Percentiles rank a stretch among this genome's conserved stretches.
Conservation (phyloP, 139 green algal genomes). For the Ulvella scutata region DNA sequence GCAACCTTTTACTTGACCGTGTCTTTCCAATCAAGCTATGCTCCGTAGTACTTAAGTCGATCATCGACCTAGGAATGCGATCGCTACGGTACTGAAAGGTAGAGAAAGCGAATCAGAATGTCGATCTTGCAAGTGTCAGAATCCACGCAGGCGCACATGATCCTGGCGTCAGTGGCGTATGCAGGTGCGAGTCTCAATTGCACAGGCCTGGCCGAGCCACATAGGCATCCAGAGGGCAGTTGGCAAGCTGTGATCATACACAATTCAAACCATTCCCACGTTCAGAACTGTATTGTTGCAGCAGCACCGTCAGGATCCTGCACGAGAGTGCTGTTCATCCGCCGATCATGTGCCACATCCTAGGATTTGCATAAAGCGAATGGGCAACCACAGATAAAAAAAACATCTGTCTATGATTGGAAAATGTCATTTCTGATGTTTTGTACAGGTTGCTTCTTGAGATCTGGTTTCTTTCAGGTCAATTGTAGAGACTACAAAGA, state of each 20-base stretch:
- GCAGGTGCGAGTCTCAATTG: background rate
- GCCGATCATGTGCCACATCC: too few species aligned
- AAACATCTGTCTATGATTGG: too few species aligned
- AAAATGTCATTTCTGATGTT: too few species aligned
- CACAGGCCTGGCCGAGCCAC: background rate
- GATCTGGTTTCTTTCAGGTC: too few species aligned
- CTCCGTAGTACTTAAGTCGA: background rate
- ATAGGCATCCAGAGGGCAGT: background rate
- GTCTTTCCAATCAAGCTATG: background rate
- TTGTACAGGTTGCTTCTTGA: too few species aligned
- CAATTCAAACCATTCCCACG: background rate
- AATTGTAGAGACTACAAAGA: too few species aligned
- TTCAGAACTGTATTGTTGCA: background rate
- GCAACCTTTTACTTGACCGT: background rate
- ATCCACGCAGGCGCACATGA: background rate
- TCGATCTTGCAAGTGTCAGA: background rate
- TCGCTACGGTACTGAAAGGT: too few species aligned
- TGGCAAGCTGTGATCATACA: background rate
- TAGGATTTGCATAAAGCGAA: too few species aligned
- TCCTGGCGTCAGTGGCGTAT: background rate
- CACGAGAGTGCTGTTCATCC: background rate
- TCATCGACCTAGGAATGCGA: too few species aligned
- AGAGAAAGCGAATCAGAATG: too few species aligned
- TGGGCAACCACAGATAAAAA: too few species aligned
- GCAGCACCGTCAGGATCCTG: background rate